phyloP scores from a whole-genome alignment of 2,329 filamentous ascomycete genomes.

The Monosporascus sp. region DNA sequence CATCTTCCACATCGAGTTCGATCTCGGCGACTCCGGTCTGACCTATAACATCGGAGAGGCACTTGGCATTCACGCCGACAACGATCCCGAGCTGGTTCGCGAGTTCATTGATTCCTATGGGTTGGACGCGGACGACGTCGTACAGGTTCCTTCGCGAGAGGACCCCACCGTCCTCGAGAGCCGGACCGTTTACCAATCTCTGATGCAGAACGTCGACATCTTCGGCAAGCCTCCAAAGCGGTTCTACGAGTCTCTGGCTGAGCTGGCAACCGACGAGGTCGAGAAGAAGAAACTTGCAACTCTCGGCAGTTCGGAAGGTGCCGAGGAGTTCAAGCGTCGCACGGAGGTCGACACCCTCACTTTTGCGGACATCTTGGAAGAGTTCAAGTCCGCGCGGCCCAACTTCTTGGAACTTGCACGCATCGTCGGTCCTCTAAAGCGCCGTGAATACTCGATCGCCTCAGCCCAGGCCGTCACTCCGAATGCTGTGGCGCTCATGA shows the following conservation, averaged over 20 bases:
- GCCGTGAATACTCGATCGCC: slow-evolving; percentile 97
- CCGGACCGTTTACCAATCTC: slow-evolving; percentile 86
- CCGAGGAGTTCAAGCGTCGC: slow-evolving; percentile 85
- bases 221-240: slow-evolving; percentile 95
- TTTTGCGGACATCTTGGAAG: slow-evolving; percentile 82
- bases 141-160: slow-evolving; percentile 87
- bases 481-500: slow-evolving; percentile 85
- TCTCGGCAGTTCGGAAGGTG: slow-evolving; percentile 72
- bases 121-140: slow-evolving; percentile 73
- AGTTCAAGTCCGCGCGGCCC: slow-evolving; percentile 86
- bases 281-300: slow-evolving; percentile 77
- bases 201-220: slow-evolving; percentile 91
- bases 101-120: slow-evolving; percentile 90
- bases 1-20: slow-evolving; percentile 99
- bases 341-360: slow-evolving; percentile 87
- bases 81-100: slow-evolving; percentile 71
- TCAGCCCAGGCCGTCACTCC: slow-evolving; percentile 94
- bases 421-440: slow-evolving; percentile 88
- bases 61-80: slow-evolving; percentile 92
- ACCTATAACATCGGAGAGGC: slow-evolving; percentile 97
- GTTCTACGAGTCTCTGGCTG: slow-evolving; percentile 90
- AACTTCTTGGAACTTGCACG: slow-evolving; percentile 81
- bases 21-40: slow-evolving; percentile 83
- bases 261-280: slow-evolving; percentile 74
- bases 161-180: slow-evolving; percentile 70